A percentile compares a stretch with the other conserved stretches of the same genome.
phyloP scores from a whole-genome alignment of 305 asterid genomes.

The Solanum hybrid region DNA sequence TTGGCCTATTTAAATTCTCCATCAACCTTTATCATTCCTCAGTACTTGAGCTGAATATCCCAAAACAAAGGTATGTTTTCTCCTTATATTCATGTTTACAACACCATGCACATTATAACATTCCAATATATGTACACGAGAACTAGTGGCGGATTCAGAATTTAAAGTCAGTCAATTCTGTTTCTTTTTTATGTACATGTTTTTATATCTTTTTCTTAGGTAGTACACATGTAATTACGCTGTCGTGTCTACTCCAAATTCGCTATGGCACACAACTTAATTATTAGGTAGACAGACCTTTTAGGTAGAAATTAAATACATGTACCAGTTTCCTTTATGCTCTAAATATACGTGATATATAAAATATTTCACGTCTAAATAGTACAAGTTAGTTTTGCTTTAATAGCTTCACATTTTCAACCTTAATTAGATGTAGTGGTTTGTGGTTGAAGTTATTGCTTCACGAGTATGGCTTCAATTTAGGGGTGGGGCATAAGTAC shows the following conservation, averaged over 20 bases:
- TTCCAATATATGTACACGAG: background rate
- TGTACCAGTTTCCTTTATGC: background rate
- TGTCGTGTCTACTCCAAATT: background rate
- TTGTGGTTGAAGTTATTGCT: background rate
- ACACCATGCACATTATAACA: background rate
- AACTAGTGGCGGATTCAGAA: background rate
- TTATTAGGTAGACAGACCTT: background rate
- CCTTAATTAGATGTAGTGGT: background rate
- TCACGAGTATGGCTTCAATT: background rate
- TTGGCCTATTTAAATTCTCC: background rate
- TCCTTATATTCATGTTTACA: background rate
- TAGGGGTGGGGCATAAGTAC: background rate
- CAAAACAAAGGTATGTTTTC: background rate
- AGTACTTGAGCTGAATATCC: background rate
- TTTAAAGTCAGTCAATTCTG: background rate
- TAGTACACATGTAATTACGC: background rate
- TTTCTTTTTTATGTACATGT: background rate
- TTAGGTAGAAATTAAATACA: background rate
- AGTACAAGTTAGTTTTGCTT: background rate
- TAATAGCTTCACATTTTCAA: slow-evolving; percentile 1
- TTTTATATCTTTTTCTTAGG: background rate
- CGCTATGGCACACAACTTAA: background rate
- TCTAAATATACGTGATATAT: background rate
- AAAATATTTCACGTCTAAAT: background rate
- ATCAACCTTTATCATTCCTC: background rate